phyloP scores from a whole-genome alignment of 2,329 filamentous ascomycete species.

The Cladosporium austrohemisphaericum region DNA sequence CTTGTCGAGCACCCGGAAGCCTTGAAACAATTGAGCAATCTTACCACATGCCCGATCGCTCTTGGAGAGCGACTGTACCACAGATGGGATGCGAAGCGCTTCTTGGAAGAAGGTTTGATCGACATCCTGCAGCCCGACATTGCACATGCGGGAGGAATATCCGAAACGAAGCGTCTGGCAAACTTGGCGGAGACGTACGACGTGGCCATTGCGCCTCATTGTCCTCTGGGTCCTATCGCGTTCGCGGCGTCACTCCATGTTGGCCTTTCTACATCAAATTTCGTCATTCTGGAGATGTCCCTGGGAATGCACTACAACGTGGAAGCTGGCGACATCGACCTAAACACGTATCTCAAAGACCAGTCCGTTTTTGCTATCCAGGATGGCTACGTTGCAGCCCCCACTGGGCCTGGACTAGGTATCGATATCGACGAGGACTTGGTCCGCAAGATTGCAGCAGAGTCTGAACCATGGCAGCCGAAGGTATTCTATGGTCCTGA shows the following conservation, averaged over 20 bases:
- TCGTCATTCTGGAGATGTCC: constrained; percentile 73
- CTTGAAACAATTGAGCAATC: constrained; percentile 56
- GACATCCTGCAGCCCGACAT: constrained; percentile 70
- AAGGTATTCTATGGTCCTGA: constrained; percentile 65
- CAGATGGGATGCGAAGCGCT: constrained; percentile 69
- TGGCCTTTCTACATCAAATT: constrained; percentile 58
- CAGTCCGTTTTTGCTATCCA: constrained; percentile 22
- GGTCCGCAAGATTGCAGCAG: constrained; percentile 55
- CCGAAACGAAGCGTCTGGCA: constrained; percentile 65
- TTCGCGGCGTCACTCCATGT: constrained; percentile 68
- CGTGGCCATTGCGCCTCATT: constrained; percentile 68
- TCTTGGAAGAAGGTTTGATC: constrained; percentile 62
- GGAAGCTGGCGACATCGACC: constrained; percentile 57
- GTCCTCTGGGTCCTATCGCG: constrained; percentile 67
- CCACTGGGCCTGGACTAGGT: constrained; percentile 22
- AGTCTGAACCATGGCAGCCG: constrained; percentile 60
- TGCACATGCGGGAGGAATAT: constrained; percentile 67
- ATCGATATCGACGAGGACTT: constrained; percentile 56
- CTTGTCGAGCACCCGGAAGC: constrained; percentile 64
- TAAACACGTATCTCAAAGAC: constrained; percentile 34
- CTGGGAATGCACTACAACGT: constrained; percentile 73
- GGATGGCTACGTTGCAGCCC: constrained; percentile 22
- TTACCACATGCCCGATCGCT: constrained; percentile 61
- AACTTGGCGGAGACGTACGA: constrained; percentile 69
- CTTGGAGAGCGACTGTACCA: constrained; percentile 68